Base-by-base conservation (phyloP, 805 yeast species). In the Blastobotrys mokoenaii region DNA sequence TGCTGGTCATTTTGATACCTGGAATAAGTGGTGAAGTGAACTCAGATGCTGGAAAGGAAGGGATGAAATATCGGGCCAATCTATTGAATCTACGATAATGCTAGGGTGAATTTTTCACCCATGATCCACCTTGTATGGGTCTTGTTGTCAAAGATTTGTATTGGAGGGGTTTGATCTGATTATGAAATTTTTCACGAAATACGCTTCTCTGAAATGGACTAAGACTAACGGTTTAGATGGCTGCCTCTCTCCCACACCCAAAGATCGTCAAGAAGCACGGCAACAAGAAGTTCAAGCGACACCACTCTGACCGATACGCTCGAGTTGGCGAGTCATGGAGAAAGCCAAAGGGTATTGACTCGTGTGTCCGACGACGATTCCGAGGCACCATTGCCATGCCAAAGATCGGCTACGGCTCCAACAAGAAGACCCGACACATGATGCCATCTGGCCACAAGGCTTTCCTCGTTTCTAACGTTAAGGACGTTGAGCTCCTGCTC, bases 341-440 rank as follows among this genome's bases (percentile, higher is more conserved):
- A 87, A 90, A 93, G 80, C 99, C 94, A 79, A 93, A 93, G 86
- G 99, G 99, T 93, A 93, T 93, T 72, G 99, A 93, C 81, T 89
- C 97, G 63, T 81, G 87, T 78, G 97, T 94, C 72, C 93, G 99
- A 82, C 90, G 98, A 82, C 67, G 72, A 55, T 93, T 93, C 95
- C 87, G 97, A 83, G 98, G 98, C 70, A 84, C 90, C 76, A 86
- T 93, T 71, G 79, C 89, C 66, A 95, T 90, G 81, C 99, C 99
- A 80, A 89, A 84, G 80, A 89, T 93, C 67, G 99, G 99, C 81
- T 93, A 86, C 81, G 97, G 98, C 77, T 88, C 97, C 65, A 88
- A 93, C 96, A 93, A 87, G 80, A 88, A 84, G 82, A 93, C 98
- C 71, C 87, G 83, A 75, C 86, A 82, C 82, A 69, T 93, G 78